Percentiles rank a stretch among this genome's conserved stretches.
phyloP scores from a whole-genome alignment of 1,284 basidiomycete genomes.

The Tylopilus sp. region DNA sequence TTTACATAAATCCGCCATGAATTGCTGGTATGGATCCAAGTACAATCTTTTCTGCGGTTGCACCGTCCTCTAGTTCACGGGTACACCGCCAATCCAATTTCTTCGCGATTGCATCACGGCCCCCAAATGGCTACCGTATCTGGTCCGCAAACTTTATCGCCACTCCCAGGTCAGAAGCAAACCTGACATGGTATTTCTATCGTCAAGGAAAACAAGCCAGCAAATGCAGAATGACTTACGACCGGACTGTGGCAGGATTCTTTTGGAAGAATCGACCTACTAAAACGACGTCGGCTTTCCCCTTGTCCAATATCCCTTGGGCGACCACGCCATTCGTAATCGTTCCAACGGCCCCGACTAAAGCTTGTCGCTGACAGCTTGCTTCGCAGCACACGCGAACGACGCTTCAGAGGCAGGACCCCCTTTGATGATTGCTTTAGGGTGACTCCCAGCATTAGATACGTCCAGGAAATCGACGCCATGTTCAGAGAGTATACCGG shows the following conservation, averaged over 20 bases:
- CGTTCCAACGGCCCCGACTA: slow-evolving; percentile 61
- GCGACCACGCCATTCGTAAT: slow-evolving; percentile 58
- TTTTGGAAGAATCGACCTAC: slow-evolving; percentile 58
- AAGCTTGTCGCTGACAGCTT: slow-evolving; percentile 48
- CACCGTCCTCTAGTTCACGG: too few relatives aligned
- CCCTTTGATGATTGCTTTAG: slow-evolving; percentile 43
- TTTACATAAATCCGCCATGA: too few relatives aligned
- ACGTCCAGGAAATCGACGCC: slow-evolving; percentile 68
- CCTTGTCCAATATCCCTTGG: slow-evolving; percentile 56
- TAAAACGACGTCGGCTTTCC: slow-evolving; percentile 52
- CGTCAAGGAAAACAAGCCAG: neutral
- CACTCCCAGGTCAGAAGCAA: slow-evolving; percentile 51
- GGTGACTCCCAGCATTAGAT: slow-evolving; percentile 56
- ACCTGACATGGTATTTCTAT: slow-evolving; percentile 22
- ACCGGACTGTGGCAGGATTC: slow-evolving; percentile 49
- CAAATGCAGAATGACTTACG: slow-evolving; percentile 21
- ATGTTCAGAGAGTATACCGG: slow-evolving; percentile 48
- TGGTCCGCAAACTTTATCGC: slow-evolving; percentile 44
- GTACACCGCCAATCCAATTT: slow-evolving; percentile 9
- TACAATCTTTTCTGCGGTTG: too few relatives aligned
- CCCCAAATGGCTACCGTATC: slow-evolving; percentile 49
- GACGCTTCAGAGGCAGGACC: slow-evolving; percentile 53
- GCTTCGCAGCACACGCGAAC: slow-evolving; percentile 56
- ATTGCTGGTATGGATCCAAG: too few relatives aligned
- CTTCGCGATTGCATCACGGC: slow-evolving; percentile 21